Percentiles rank a stretch among this genome's conserved stretches.
phyloP scores from a whole-genome alignment of 2,329 filamentous ascomycete genomes.

The Zymoseptoria crescenta region DNA sequence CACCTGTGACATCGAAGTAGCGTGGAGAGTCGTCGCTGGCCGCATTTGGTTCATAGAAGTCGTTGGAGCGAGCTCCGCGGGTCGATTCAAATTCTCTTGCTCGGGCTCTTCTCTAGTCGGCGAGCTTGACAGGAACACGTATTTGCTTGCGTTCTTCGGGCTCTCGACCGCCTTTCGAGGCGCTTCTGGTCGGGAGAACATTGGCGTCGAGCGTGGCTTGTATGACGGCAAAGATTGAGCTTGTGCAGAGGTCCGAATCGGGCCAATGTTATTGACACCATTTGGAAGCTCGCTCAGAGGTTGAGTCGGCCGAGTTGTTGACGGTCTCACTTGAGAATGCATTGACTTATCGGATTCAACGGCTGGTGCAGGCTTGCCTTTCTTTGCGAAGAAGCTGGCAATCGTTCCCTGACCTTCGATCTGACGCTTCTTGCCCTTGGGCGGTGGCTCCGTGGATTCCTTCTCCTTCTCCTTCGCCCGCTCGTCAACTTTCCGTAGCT shows the following conservation, averaged over 20 bases:
- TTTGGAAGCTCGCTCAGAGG: conserved; percentile 31
- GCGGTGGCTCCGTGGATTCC: conserved; percentile 13
- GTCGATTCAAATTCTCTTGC: conserved; percentile 2
- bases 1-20: conserved; percentile 33
- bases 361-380: not conserved
- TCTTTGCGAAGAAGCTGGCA: conserved; percentile 44
- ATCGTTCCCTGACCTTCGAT: conserved; percentile 45
- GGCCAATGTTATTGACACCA: conserved; percentile 3
- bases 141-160: conserved; percentile 32
- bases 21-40: conserved; percentile 37
- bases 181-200: conserved; percentile 26
- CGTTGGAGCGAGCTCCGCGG: not conserved
- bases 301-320: not conserved
- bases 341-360: not conserved
- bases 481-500: conserved; percentile 22
- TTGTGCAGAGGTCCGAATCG: not conserved
- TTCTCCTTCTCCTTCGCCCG: conserved; percentile 18
- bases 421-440: conserved; percentile 32
- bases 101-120: conserved; percentile 29
- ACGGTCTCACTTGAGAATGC: not conserved
- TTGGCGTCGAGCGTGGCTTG: conserved; percentile 28
- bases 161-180: conserved; percentile 7
- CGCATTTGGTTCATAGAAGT: conserved; percentile 17
- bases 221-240: conserved; percentile 11
- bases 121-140: conserved; percentile 42